Evolutionary conservation across 768 basidiomycete genomes (phyloP), one percentile per base, ranked within the genome.

Genomic region (Suillus plorans): DNA sequence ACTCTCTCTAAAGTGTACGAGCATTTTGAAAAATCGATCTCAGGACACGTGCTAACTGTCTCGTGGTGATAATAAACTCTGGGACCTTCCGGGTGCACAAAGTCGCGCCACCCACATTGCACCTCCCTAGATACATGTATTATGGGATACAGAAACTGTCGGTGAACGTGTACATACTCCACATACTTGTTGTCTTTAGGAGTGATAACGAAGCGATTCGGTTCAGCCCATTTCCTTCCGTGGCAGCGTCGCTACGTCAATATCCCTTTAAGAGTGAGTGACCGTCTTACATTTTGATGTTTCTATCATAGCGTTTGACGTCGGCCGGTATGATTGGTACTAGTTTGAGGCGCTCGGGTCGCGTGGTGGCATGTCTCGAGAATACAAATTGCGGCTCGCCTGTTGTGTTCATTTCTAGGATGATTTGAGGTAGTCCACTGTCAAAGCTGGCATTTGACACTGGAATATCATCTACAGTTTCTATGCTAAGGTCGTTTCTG

Each of bases 61-160:
- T 70, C 64, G 18, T 45, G n/a, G 52, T 72, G 56, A 60, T 66
- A 72, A 60, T 74, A 75, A 57, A 70, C 69, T 22, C 66, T 68
- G 37, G 66, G 64, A 13, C 74, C 74, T 57, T 74, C 74, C n/a
- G 67, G 70, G 52, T 75, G 72, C 5, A 75, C 71, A 44, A 74
- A 74, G 4, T 77, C 66, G 5, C 60, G 71, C 85, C 86, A 87
- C 0, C 75, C 80, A 14, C 9, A 1, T 9, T 39, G 37, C 22
- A 63, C 37, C 31, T 31, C 18, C 56, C 55, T 62, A 16, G 5
- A 41, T 16, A 25, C 39, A 13, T 59, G 9, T 41, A 58, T 41
- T 41, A 41, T 42, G 39, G 9, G 16, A 58, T 28, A 39, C 36
- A 37, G 25, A 20, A 25, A 22, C 16, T 39, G 25, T 41, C 13